Evolutionary conservation across 176 grass and related monocot genomes (phyloP).

Genomic region (Oryza coarctata): DNA sequence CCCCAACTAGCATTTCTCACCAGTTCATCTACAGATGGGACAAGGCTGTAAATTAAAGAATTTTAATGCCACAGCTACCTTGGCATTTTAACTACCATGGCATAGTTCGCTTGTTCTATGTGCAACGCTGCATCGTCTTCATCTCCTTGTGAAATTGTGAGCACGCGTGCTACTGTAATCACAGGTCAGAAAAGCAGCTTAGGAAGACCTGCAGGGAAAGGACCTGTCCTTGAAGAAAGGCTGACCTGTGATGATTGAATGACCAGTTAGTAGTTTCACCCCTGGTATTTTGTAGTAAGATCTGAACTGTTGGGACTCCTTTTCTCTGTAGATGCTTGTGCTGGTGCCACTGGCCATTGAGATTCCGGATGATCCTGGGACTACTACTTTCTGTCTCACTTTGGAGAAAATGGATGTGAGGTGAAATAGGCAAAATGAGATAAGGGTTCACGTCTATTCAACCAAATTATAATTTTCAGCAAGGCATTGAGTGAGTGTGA

Average conservation of each 20-base stretch:
- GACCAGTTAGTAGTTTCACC: constrained; percentile 27
- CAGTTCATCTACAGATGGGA: background rate
- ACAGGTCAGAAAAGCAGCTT: constrained; percentile 5
- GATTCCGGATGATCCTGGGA: background rate
- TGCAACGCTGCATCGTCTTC: background rate
- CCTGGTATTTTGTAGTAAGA: constrained; percentile 2
- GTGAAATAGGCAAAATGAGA: background rate
- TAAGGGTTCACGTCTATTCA: background rate
- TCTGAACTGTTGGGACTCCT: constrained; percentile 23
- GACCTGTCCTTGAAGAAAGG: constrained; percentile 28
- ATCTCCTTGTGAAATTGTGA: background rate
- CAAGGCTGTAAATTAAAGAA: constrained; percentile 14
- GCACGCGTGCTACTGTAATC: constrained; percentile 37
- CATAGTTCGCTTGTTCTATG: background rate
- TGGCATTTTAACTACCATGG: constrained; percentile 19
- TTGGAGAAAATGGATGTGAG: background rate
- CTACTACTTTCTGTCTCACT: constrained; percentile 25
- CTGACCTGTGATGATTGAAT: constrained; percentile 33
- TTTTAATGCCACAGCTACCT: background rate
- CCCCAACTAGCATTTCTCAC: background rate
- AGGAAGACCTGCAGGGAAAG: constrained; percentile 28
- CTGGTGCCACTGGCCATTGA: constrained; percentile 3
- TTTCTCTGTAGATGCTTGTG: constrained; percentile 6
- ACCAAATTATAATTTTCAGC: constrained; percentile 6
- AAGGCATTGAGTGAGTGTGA: background rate